Percentiles rank a stretch among this genome's conserved stretches.
Conservation (phyloP, 192 early-diverging fungal species). For the Rhizophagus prolifer region DNA sequence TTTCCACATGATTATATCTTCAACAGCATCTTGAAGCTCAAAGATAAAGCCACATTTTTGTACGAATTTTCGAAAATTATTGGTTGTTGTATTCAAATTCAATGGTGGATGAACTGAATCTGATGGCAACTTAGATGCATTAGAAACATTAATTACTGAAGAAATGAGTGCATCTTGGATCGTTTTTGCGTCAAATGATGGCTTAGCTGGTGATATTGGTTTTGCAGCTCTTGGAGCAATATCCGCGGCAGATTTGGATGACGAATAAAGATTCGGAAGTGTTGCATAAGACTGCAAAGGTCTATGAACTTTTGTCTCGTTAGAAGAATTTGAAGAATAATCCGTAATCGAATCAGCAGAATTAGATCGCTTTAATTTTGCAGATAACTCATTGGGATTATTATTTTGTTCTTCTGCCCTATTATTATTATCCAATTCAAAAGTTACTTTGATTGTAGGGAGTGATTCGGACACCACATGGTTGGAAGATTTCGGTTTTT, state of each 20-base stretch:
- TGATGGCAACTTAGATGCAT: constrained; percentile 39
- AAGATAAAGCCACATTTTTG: constrained; percentile 64
- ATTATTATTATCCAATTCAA: neutral
- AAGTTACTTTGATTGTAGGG: neutral
- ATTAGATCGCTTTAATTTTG: constrained; percentile 37
- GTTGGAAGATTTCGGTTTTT: neutral
- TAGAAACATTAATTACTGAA: constrained; percentile 41
- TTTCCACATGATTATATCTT: constrained; percentile 70
- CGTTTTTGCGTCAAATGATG: constrained; percentile 31
- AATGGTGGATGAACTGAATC: constrained; percentile 56
- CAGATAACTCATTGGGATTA: constrained; percentile 27
- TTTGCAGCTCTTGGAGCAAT: constrained; percentile 9
- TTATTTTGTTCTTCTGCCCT: constrained; percentile 24
- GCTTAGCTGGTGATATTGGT: constrained; percentile 30
- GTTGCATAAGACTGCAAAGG: constrained; percentile 10
- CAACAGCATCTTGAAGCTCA: constrained; percentile 58
- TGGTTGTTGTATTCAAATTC: constrained; percentile 64
- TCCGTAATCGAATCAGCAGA: constrained; percentile 36
- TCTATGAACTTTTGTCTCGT: neutral
- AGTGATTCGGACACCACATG: neutral
- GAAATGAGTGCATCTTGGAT: constrained; percentile 48
- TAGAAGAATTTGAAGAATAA: constrained; percentile 32
- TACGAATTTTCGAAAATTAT: constrained; percentile 70
- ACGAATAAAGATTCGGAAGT: constrained; percentile 11
- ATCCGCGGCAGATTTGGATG: constrained; percentile 11